Conservation (phyloP, 257 asterid genomes). For the Nicotiana tabacum region DNA sequence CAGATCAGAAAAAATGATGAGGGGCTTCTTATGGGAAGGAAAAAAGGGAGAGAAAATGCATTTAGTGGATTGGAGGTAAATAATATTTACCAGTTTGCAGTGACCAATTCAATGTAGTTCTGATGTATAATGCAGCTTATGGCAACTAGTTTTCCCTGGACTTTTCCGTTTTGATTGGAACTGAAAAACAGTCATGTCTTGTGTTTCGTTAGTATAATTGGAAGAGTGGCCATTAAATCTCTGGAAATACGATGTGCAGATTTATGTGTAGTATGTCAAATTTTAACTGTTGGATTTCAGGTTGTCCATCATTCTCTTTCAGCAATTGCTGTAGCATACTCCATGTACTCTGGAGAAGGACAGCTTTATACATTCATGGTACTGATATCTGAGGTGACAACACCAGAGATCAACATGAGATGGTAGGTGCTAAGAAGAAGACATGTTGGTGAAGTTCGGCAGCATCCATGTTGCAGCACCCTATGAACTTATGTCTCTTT, state of each 20-base stretch:
- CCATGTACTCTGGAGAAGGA: constrained; percentile 88
- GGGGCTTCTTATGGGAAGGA: too few species aligned
- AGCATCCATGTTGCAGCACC: constrained; percentile 2
- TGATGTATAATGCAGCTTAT: neutral
- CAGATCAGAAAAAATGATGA: too few species aligned
- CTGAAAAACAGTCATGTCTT: neutral
- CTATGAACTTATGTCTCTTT: constrained; percentile 19
- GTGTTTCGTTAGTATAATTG: neutral
- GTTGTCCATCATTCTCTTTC: constrained; percentile 91
- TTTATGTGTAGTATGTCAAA: constrained; percentile 12
- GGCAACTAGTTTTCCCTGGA: neutral
- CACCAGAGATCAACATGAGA: constrained; percentile 91
- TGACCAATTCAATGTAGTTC: neutral
- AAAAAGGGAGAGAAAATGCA: too few species aligned
- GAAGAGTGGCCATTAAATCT: neutral
- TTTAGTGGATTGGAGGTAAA: too few species aligned
- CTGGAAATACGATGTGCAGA: neutral
- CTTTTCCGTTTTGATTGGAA: neutral
- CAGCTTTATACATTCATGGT: constrained; percentile 98
- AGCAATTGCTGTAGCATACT: constrained; percentile 80
- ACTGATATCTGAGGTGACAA: constrained; percentile 87
- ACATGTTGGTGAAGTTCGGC: neutral
- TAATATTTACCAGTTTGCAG: neutral
- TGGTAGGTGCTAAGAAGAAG: constrained; percentile 44
- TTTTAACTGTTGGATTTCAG: constrained; percentile 49